Percentiles rank a stretch among this genome's conserved stretches.
These are phyloP conservation scores for Phaffia australis DNA, from an alignment of 768 basidiomycete species.

Conservation along the genomic window DNA sequence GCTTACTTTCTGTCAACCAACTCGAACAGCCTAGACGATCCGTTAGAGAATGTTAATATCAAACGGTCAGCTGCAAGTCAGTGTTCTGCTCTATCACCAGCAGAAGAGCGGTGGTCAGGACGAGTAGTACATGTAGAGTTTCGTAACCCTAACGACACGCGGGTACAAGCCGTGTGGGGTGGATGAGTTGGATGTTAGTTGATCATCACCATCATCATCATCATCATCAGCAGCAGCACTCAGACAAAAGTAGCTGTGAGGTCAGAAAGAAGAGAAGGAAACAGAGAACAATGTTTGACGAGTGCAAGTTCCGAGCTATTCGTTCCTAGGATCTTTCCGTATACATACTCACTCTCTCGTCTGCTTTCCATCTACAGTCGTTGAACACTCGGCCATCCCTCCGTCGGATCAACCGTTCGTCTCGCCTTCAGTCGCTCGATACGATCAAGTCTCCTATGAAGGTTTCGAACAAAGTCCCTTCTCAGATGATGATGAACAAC, in stretches of 20 bases:
- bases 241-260: neutral
- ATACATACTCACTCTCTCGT: neutral
- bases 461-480: slow-evolving; percentile 71
- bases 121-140: no score
- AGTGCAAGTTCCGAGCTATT: slow-evolving; percentile 36
- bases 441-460: slow-evolving; percentile 64
- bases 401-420: slow-evolving; percentile 32
- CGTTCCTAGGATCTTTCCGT: neutral
- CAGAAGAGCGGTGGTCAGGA: no score
- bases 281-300: slow-evolving; percentile 39
- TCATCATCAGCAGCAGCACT: neutral
- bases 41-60: no score
- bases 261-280: neutral
- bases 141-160: no score
- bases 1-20: no score
- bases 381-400: slow-evolving; percentile 65
- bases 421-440: slow-evolving; percentile 37
- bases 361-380: slow-evolving; percentile 48
- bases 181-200: no score
- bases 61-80: no score
- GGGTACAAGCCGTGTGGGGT: no score
- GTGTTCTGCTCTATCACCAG: no score
- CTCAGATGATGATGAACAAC: slow-evolving; percentile 34
- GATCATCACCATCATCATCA: neutral
- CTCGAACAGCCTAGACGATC: no score